phyloP scores from a whole-genome alignment of 2,329 filamentous ascomycete species.

The Xylaria sp. region DNA sequence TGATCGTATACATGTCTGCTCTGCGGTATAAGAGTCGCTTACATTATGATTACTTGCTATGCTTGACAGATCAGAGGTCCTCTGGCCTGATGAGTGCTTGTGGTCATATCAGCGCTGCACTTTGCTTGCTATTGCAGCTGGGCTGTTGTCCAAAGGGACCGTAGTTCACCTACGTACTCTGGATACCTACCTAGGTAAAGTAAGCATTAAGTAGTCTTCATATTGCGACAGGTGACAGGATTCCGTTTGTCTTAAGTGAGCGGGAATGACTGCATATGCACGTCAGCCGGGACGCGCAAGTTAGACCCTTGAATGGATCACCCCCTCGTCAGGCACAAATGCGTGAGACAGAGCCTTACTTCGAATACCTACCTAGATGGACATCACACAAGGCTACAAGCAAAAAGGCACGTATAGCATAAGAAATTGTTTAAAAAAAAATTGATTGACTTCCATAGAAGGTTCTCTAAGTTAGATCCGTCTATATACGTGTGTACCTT shows the following conservation, averaged over 20 bases:
- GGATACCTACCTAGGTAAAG: no score
- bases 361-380: not conserved
- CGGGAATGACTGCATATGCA: slow-evolving; percentile 17
- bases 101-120: no score
- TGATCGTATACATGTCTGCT: no score
- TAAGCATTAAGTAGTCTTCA: no score
- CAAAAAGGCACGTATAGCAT: not conserved
- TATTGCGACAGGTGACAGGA: not conserved
- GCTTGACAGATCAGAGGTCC: no score
- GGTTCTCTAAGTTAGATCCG: slow-evolving; percentile 13
- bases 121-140: no score
- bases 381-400: not conserved
- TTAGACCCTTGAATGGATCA: not conserved
- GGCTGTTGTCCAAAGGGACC: no score
- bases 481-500: slow-evolving; percentile 16
- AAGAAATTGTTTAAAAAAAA: not conserved
- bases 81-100: no score
- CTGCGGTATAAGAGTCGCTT: no score
- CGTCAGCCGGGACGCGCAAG: not conserved
- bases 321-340: not conserved
- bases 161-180: no score
- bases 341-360: not conserved
- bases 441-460: slow-evolving; percentile 4
- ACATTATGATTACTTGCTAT: no score
- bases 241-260: not conserved